Evolutionary conservation across 495 filamentous ascomycete species (phyloP).

Genomic region (Podospora pseudocomata): DNA sequence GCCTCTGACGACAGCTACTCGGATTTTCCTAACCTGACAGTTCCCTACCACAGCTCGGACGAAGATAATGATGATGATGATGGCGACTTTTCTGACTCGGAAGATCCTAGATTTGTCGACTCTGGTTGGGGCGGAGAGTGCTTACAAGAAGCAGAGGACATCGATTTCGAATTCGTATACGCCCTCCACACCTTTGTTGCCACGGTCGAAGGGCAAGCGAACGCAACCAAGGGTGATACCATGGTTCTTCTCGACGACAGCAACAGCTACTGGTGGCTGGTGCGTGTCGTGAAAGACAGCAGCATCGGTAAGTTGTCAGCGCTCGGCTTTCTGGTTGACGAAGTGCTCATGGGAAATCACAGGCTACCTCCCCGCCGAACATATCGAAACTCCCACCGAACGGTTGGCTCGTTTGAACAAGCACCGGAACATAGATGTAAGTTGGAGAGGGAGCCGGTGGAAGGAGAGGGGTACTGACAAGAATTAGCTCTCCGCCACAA

Average conservation of each 20-base stretch:
- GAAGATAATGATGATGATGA: conserved; percentile 45
- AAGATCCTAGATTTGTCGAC: conserved; percentile 58
- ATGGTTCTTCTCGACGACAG: conserved; percentile 99
- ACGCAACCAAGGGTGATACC: conserved; percentile 96
- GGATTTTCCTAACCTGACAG: conserved; percentile 23
- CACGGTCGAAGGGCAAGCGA: conserved; percentile 96
- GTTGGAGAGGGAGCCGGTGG: conserved; percentile 27
- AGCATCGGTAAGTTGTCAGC: conserved; percentile 72
- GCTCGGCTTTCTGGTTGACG: neutral
- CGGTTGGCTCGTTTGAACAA: conserved; percentile 92
- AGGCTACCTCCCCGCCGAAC: conserved; percentile 96
- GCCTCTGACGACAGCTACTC: conserved; percentile 17
- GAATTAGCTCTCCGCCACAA: conserved; percentile 76
- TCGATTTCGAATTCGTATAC: conserved; percentile 99
- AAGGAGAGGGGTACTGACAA: conserved; percentile 17
- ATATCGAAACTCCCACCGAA: conserved; percentile 98
- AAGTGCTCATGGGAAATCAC: conserved; percentile 20
- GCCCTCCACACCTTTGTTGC: conserved; percentile 96
- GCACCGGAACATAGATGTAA: conserved; percentile 94
- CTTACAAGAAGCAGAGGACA: conserved; percentile 88
- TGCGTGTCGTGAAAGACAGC: conserved; percentile 92
- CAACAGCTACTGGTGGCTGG: conserved; percentile 99
- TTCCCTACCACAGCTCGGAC: conserved; percentile 38
- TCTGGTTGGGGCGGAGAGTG: conserved; percentile 69
- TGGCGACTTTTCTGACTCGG: conserved; percentile 42